Evolutionary conservation across 345 rosid species (phyloP).

Genomic region (Leavenworthia alabamica): DNA sequence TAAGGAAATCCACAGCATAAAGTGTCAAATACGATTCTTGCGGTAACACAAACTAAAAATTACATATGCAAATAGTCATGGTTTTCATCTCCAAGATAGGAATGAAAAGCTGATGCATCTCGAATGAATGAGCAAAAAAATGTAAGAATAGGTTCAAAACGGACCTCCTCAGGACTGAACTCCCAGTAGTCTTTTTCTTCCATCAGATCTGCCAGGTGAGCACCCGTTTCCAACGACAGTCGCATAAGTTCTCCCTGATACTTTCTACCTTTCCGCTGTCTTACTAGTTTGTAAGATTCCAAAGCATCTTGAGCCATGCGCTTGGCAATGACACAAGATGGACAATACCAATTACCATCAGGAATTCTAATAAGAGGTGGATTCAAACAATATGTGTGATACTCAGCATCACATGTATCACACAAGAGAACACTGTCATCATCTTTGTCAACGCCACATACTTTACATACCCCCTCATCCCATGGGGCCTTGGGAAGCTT

Average conservation of each 20-base stretch:
- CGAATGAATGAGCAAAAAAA: background rate
- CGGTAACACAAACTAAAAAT: slow-evolving; percentile 3
- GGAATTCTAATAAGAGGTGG: slow-evolving; percentile 97
- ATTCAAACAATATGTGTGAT: slow-evolving; percentile 95
- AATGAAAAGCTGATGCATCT: background rate
- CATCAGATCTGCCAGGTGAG: slow-evolving; percentile 53
- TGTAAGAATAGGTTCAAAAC: slow-evolving; percentile 13
- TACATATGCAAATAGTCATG: slow-evolving; percentile 2
- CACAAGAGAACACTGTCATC: slow-evolving; percentile 96
- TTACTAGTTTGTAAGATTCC: slow-evolving; percentile 39
- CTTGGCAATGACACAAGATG: slow-evolving; percentile 67
- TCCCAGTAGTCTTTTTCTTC: slow-evolving; percentile 88
- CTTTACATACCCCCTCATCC: slow-evolving; percentile 99
- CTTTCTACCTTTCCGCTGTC: slow-evolving; percentile 42
- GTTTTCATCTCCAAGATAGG: slow-evolving; percentile 2
- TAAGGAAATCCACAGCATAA: slow-evolving; percentile 8
- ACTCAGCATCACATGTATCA: slow-evolving; percentile 95
- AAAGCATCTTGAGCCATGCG: slow-evolving; percentile 43
- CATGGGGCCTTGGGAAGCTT: slow-evolving; percentile 94
- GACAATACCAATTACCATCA: slow-evolving; percentile 98
- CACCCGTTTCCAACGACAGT: slow-evolving; percentile 53
- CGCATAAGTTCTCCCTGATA: slow-evolving; percentile 68
- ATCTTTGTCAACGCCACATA: slow-evolving; percentile 94
- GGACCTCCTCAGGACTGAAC: slow-evolving; percentile 73
- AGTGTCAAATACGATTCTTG: background rate